Conservation (phyloP, 257 asterid genomes). For the Vinca minor region DNA sequence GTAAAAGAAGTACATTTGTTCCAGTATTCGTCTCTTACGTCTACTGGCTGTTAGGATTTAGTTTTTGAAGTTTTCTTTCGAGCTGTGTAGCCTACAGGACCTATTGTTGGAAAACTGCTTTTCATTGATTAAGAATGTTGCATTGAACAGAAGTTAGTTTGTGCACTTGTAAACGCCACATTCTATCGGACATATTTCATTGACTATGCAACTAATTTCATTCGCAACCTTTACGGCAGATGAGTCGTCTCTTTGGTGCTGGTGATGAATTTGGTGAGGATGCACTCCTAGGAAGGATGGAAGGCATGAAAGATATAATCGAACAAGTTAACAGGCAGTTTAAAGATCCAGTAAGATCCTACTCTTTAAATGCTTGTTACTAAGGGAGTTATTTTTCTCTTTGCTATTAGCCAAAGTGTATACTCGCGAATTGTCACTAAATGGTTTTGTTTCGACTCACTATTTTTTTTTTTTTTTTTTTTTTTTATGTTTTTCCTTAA, state of each 20-base stretch:
- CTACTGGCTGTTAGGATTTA: not conserved
- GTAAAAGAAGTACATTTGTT: not conserved
- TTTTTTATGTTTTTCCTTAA: slow-evolving; percentile 12
- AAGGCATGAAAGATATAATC: slow-evolving; percentile 90
- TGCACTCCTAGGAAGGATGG: slow-evolving; percentile 80
- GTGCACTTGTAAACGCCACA: not conserved
- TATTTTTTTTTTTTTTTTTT: not conserved
- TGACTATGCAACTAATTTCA: slow-evolving; percentile 11
- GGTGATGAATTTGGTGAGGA: slow-evolving; percentile 82
- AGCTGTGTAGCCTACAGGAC: not conserved
- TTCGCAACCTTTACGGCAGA: slow-evolving; percentile 38
- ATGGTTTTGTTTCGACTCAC: too few species aligned
- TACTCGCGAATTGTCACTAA: not conserved
- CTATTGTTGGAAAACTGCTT: not conserved
- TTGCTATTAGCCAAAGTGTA: not conserved
- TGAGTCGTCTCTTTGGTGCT: slow-evolving; percentile 68
- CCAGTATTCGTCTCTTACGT: not conserved
- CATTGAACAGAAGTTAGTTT: not conserved
- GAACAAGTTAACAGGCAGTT: slow-evolving; percentile 90
- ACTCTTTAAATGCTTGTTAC: slow-evolving; percentile 7
- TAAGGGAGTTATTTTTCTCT: not conserved
- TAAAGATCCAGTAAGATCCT: slow-evolving; percentile 76
- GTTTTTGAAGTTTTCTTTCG: slow-evolving; percentile 5
- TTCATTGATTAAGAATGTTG: not conserved
- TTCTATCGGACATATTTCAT: slow-evolving; percentile 5